Evolutionary conservation across 352 stramenopile genomes (phyloP), one percentile per base, ranked within the genome.

Genomic region (Globisporangium abappressorium): DNA sequence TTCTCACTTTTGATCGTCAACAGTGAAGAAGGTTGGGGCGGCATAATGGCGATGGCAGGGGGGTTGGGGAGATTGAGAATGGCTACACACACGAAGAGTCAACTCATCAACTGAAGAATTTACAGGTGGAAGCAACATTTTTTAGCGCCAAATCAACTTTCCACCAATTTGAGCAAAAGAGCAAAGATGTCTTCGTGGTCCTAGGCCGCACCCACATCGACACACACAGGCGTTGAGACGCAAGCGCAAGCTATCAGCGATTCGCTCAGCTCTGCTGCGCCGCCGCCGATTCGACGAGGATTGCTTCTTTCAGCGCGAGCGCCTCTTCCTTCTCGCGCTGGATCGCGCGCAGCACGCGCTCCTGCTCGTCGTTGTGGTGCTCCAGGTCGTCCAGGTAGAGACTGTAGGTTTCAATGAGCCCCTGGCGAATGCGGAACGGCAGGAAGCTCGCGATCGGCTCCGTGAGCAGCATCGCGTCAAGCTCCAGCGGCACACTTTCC

Each of bases 341-440:
- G 71, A 94, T 94, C 15, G 84, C 85, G 62, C 84, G 84, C 73
- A 94, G 71, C 59, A 94, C 85, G 65, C 85, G 84, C 76, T 94
- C 85, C 73, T 94, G 82, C 71, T 94, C 85, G 62, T 90, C 80
- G 53, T 80, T 84, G 72, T 94, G 85, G 72, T 93, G 85, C 74
- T 94, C 85, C 47, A 94, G 71, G 66, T 95, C 87, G 66, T 95
- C 87, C 58, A 94, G 70, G 62, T 95, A 89, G 60, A 95, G 79
- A 61, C 87, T 95, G 77, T 95, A 95, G 18, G 87, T 95, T 70
- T 95, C 85, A 67, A 95, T 95, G 36, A 95, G 77, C 18, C 87
- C 87, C 67, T 95, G 87, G 28, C 84, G 85, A 73, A 95, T 95
- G 56, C 87, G 87, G 67, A 92, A 94, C 18, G 87, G 87, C 51